Evolutionary conservation across 805 yeast species (phyloP), one percentile per base, ranked within the genome.

Genomic region (Kodamaea lidongshanica): DNA sequence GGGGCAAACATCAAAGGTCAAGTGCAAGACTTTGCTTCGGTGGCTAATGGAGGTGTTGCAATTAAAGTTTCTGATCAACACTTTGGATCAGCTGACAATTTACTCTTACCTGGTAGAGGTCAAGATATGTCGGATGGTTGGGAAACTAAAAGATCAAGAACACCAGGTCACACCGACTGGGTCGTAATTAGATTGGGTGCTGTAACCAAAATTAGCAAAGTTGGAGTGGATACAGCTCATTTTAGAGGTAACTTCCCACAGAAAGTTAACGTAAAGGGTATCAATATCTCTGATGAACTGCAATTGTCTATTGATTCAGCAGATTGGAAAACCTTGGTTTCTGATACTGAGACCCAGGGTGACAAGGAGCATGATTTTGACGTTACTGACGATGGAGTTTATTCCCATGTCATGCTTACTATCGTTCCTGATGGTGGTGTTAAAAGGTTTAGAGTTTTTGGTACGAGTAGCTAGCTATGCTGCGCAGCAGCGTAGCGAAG

Each of bases 371-470:
- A 89, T 52, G 57, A 50, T 10, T 85, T 57, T 50, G 53, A 59
- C 4, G 54, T 65, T 11, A 38, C 39, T 3, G 14, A 25, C 8
- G 39, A 47, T 5, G 40, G 40, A n/a, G 48, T 56, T 1, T 73
- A 54, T 45, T 72, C 87, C 7, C 95, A 87, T 52, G 83, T 87
- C 17, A 75, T 77, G 46, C 55, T 89, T 43, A 75, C 83, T 7
- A 80, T 89, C 54, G 81, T 87, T 41, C 98, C 98, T 13, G 98
- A 89, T 52, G 98, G 98, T 28, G 98, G 98, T 38, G 85, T 87
- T 33, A 89, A 89, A 67, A 74, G 98, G 53, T 60, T 89, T 21
- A 73, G 95, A 42, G 92, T 88, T 16, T 72, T 74, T 46, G 97
- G 96, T 23, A 64, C 63, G 18, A 52, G 59, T 29, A 56, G 42